Conservation (phyloP, 495 filamentous ascomycete species). For the Annulohypoxylon moriforme region DNA sequence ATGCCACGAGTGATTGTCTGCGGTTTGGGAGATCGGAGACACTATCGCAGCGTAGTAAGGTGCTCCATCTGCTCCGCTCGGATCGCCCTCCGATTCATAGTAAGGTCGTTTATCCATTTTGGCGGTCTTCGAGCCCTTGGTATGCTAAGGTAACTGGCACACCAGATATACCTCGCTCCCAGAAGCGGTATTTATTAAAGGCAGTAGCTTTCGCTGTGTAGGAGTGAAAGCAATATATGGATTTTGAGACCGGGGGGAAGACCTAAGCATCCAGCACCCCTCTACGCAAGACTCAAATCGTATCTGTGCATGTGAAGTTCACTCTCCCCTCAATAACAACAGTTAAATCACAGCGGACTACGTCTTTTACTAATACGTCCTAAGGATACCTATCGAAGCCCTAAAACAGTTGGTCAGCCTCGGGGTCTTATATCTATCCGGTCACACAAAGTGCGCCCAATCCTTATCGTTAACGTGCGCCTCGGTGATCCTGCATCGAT, state of each 20-base stretch:
- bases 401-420: not conserved
- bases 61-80: not conserved
- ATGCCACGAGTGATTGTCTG: slow-evolving; percentile 3
- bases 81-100: slow-evolving; percentile 1
- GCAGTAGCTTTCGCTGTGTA: not conserved
- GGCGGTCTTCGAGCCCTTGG: not conserved
- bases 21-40: not conserved
- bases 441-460: slow-evolving; percentile 9
- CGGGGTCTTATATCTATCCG: slow-evolving; percentile 8
- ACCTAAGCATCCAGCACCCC: not conserved
- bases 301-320: not conserved
- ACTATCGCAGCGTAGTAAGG: not conserved
- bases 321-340: not conserved
- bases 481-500: slow-evolving; percentile 9
- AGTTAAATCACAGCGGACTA: not conserved
- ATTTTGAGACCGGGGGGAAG: too few species aligned
- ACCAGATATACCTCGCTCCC: not conserved
- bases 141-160: not conserved
- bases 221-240: not conserved
- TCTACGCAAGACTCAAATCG: not conserved
- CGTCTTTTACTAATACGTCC: not conserved
- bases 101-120: not conserved
- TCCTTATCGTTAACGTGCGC: not conserved
- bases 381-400: not conserved
- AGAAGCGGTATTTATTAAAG: not conserved